Evolutionary conservation across 192 early-diverging fungal species (phyloP).

Genomic region (Entophlyctis luteolus): DNA sequence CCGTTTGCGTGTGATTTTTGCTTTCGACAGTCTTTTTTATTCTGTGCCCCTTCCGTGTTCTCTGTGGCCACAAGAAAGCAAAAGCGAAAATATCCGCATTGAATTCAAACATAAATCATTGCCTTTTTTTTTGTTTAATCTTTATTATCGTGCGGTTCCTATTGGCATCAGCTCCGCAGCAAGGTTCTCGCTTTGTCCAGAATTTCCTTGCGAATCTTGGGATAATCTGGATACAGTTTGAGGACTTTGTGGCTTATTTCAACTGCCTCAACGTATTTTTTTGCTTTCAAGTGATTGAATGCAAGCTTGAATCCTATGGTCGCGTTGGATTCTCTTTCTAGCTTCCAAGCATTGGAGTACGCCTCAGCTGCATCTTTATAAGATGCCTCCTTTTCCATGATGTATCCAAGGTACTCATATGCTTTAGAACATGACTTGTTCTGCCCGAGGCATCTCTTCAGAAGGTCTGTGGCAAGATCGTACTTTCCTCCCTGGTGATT

Average conservation of each 20-base stretch:
- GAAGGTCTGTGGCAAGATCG: constrained; percentile 52
- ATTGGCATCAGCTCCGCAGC: constrained; percentile 16
- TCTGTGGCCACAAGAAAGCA: background rate
- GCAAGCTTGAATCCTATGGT: constrained; percentile 55
- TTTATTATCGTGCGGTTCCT: no score
- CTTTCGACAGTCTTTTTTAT: no score
- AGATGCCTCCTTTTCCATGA: constrained; percentile 54
- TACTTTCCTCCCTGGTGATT: constrained; percentile 48
- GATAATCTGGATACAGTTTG: constrained; percentile 51
- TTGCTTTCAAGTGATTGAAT: constrained; percentile 55
- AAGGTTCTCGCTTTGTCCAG: constrained; percentile 39
- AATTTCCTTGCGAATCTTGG: constrained; percentile 49
- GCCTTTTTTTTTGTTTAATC: background rate
- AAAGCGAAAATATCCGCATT: background rate
- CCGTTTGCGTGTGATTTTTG: constrained; percentile 5
- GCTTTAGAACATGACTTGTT: constrained; percentile 53
- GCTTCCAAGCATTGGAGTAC: constrained; percentile 49
- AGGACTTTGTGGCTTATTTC: constrained; percentile 51
- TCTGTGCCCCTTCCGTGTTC: background rate
- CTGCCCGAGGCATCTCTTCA: constrained; percentile 35
- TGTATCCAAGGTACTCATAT: constrained; percentile 54
- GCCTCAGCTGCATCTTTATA: constrained; percentile 49
- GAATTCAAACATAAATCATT: background rate
- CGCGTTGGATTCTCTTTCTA: constrained; percentile 46
- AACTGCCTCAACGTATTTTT: constrained; percentile 49